Conservation (phyloP, 2,329 filamentous ascomycete genomes). For the Beauveria pseudobassiana region DNA sequence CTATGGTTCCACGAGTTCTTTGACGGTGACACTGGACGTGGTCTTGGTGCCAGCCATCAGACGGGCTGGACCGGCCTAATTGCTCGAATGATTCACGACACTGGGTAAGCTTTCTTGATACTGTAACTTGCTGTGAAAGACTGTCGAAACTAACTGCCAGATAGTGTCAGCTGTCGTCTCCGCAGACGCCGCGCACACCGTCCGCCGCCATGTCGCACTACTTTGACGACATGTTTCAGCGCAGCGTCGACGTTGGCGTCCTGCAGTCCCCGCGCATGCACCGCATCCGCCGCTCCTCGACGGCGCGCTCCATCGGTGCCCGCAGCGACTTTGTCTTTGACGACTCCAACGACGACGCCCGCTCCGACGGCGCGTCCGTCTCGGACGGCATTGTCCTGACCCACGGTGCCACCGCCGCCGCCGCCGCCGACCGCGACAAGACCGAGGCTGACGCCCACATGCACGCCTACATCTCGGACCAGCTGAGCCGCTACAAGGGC, state of each 20-base stretch:
- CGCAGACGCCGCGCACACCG: conserved; percentile 86
- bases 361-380: conserved; percentile 25
- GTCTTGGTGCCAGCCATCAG: conserved; percentile 86
- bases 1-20: conserved; percentile 98
- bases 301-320: conserved; percentile 72
- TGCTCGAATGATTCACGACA: conserved; percentile 95
- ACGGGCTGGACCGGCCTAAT: conserved; percentile 95
- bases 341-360: conserved; percentile 22
- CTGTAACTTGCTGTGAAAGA: background rate
- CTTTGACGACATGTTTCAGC: conserved; percentile 79
- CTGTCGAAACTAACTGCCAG: conserved; percentile 30
- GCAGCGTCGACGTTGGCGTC: conserved; percentile 29
- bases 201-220: conserved; percentile 81
- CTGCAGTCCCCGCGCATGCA: conserved; percentile 35
- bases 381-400: conserved; percentile 25
- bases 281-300: conserved; percentile 68
- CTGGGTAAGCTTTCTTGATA: conserved; percentile 57
- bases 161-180: conserved; percentile 76
- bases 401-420: conserved; percentile 31
- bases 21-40: conserved; percentile 82
- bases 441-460: conserved; percentile 61
- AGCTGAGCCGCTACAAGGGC: conserved; percentile 61
- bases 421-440: conserved; percentile 40
- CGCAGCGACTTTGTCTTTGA: conserved; percentile 62
- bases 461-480: conserved; percentile 72